Conservation (phyloP, 2,329 filamentous ascomycete genomes). For the Aspergillus persii region DNA sequence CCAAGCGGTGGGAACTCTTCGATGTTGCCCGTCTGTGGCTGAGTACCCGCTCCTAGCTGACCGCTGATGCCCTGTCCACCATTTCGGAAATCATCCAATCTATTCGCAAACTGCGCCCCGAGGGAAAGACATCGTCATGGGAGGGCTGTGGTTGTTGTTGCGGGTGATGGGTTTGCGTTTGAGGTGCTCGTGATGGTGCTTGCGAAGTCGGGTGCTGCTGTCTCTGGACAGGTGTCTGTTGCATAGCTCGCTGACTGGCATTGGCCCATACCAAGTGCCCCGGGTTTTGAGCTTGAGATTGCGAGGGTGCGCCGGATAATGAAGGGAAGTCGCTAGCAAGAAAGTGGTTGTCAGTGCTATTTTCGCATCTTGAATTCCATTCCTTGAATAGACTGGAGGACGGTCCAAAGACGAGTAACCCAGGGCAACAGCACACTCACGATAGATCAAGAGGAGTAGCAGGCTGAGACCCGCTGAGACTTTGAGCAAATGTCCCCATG, state of each 20-base stretch:
- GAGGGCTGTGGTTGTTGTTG: slow-evolving; percentile 46
- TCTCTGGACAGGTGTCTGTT: slow-evolving; percentile 54
- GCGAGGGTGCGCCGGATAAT: slow-evolving; percentile 56
- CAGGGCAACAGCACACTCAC: slow-evolving; percentile 44
- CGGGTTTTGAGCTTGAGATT: slow-evolving; percentile 52
- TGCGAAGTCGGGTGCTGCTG: slow-evolving; percentile 49
- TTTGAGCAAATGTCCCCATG: slow-evolving; percentile 57
- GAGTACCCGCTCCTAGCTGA: slow-evolving; percentile 49
- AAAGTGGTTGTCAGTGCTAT: slow-evolving; percentile 6
- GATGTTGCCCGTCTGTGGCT: slow-evolving; percentile 56
- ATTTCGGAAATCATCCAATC: slow-evolving; percentile 56
- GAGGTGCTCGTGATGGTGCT: slow-evolving; percentile 40
- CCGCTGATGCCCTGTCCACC: slow-evolving; percentile 55
- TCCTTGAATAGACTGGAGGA: not conserved
- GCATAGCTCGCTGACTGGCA: slow-evolving; percentile 53
- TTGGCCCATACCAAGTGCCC: slow-evolving; percentile 58
- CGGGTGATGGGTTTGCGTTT: slow-evolving; percentile 40
- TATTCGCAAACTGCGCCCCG: slow-evolving; percentile 51
- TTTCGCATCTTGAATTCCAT: slow-evolving; percentile 14
- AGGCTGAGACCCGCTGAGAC: slow-evolving; percentile 53
- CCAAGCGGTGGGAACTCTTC: slow-evolving; percentile 62
- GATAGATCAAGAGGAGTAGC: slow-evolving; percentile 56
- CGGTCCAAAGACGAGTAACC: not conserved
- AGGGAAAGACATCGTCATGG: slow-evolving; percentile 49
- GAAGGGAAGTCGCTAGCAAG: slow-evolving; percentile 59